Base-by-base conservation (phyloP, 1,139 yeast genomes). In the Candida labiduridarum region DNA sequence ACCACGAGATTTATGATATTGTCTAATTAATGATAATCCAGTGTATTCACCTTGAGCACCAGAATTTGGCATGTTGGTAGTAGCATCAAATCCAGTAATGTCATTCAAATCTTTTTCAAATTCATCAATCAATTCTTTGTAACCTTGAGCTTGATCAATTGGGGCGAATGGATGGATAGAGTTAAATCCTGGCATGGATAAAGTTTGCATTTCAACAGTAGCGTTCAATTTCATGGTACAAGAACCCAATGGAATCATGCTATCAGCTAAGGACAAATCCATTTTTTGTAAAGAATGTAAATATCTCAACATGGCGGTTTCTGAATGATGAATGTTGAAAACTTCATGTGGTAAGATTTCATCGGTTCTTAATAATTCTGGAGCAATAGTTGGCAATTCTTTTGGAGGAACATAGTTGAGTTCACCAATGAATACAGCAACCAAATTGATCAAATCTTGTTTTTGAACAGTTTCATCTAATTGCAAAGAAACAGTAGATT, bases 21-120 rank as follows among this genome's bases (percentile, higher is more conserved):
- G 83, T 61, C 85, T 82, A 60, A 94, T 94, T 50, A 91, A 90
- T 51, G 96, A 83, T 57, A 94, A 79, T 36, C 99, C 99, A 27
- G 98, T 84, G 72, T 88, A 94, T 72, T 94, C 99, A 68, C 99
- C 99, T 71, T 92, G 97, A 41, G 99, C 99, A 59, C 99, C 99
- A 44, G 97, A 89, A 69, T 94, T 94, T 57, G 99, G 99, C 85
- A 91, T 96, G 52, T 89, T 76, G 6, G 97, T 89, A 22, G 96
- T 87, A 42, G 91, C 95, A 56, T 85, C 89, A 63, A 94, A 90
- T 0, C 98, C 98, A n/a, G 99, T 94, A 56, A 94, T 92, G 57
- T 88, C 91, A 52, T 94, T 90, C 59, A 94, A 77, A 68, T 94
- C 98, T 49, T 78, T 75, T 68, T 89, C 96, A 45, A 94, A 81